Evolutionary conservation across 192 early-diverging fungal species (phyloP).

Genomic region (Podila verticillata): DNA sequence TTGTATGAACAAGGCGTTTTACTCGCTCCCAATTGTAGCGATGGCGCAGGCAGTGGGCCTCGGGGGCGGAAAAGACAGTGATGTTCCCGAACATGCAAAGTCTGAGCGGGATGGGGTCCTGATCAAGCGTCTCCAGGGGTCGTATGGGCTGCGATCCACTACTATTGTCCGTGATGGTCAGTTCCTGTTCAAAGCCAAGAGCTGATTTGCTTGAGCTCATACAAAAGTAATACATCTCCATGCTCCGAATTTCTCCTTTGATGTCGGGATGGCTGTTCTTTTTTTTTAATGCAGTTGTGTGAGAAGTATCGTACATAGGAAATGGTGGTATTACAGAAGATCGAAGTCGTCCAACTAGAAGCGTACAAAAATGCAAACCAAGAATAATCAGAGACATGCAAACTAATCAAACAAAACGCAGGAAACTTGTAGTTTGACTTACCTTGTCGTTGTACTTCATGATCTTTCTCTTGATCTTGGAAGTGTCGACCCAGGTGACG

Average conservation of each 20-base stretch:
- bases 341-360: constrained; percentile 88
- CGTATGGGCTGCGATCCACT: constrained; percentile 7
- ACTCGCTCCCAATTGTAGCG: constrained; percentile 22
- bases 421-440: neutral
- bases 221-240: neutral
- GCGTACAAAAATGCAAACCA: neutral
- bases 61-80: neutral
- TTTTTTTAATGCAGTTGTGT: neutral
- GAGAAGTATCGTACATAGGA: constrained; percentile 19
- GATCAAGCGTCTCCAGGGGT: constrained; percentile 13
- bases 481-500: constrained; percentile 98
- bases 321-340: constrained; percentile 68
- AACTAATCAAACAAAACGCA: neutral
- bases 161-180: constrained; percentile 32
- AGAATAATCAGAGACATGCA: neutral
- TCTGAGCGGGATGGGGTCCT: neutral
- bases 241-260: neutral
- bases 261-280: neutral
- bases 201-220: neutral
- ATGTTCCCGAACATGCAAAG: neutral
- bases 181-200: constrained; percentile 39
- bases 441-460: constrained; percentile 93
- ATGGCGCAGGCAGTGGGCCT: constrained; percentile 21
- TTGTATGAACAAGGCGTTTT: constrained; percentile 33
- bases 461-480: constrained; percentile 97